Conservation (phyloP, 805 yeast genomes). For the Candida railenensis region DNA sequence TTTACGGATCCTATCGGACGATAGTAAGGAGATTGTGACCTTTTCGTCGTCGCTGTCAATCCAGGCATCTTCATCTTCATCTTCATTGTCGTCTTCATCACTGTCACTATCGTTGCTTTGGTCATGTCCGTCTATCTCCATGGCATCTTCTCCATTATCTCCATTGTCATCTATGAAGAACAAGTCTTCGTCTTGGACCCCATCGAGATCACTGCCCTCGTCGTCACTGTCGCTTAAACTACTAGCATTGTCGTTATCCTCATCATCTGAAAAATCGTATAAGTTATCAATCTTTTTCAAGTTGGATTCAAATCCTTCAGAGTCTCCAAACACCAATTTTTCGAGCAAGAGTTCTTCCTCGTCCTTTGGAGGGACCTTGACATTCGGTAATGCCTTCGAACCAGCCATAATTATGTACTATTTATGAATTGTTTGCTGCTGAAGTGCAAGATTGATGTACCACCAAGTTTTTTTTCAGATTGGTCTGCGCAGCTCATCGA, state of each 20-base stretch:
- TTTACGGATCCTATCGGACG: constrained; percentile 64
- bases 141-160: constrained; percentile 26
- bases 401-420: constrained; percentile 1
- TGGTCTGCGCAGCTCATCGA: neutral
- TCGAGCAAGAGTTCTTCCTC: constrained; percentile 80
- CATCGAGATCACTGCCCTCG: constrained; percentile 29
- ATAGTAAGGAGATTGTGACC: constrained; percentile 55
- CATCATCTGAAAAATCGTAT: constrained; percentile 46
- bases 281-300: constrained; percentile 61
- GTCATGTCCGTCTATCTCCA: constrained; percentile 25
- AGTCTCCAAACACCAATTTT: constrained; percentile 86
- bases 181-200: constrained; percentile 38
- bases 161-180: constrained; percentile 47
- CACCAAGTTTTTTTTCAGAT: neutral
- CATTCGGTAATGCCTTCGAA: constrained; percentile 13
- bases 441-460: neutral
- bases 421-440: neutral
- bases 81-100: constrained; percentile 28
- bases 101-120: constrained; percentile 27
- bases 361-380: constrained; percentile 66
- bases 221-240: constrained; percentile 25
- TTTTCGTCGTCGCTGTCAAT: constrained; percentile 88
- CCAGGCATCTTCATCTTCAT: constrained; percentile 56
- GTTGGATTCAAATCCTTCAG: constrained; percentile 66
- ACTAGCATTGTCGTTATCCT: constrained; percentile 23